A percentile compares a stretch with the other conserved stretches of the same genome.
Evolutionary conservation across 2,329 filamentous ascomycete genomes (phyloP).

Genomic region (Allantophomopsis cytisporea): DNA sequence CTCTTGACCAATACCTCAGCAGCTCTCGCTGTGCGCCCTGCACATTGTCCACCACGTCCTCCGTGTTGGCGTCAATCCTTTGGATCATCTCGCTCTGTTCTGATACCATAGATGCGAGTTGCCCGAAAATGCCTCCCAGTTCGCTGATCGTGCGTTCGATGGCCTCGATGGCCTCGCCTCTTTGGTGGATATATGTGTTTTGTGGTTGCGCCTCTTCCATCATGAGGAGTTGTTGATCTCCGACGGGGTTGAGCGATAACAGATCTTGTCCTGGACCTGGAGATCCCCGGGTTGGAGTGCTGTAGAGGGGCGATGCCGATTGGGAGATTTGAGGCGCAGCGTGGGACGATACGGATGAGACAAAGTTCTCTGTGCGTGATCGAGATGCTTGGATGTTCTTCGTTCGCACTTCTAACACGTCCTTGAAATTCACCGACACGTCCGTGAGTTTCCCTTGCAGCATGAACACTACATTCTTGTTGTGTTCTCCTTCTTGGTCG

Average conservation of each 20-base stretch:
- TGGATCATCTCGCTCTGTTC: conserved; percentile 98
- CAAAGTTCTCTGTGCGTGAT: conserved; percentile 90
- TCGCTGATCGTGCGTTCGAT: conserved; percentile 94
- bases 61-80: conserved; percentile 91
- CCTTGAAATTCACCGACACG: conserved; percentile 91
- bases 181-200: conserved; percentile 84
- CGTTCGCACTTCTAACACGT: conserved; percentile 87
- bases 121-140: conserved; percentile 82
- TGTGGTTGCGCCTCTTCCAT: conserved; percentile 85
- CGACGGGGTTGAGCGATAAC: conserved; percentile 70
- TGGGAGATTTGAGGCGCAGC: conserved; percentile 54
- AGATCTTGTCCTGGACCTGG: conserved; percentile 56
- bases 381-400: conserved; percentile 96
- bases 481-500: conserved; percentile 87
- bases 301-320: conserved; percentile 78
- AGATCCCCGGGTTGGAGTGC: conserved; percentile 55
- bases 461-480: conserved; percentile 91
- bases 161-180: conserved; percentile 90
- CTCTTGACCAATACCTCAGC: conserved; percentile 91
- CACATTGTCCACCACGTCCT: conserved; percentile 98
- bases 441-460: conserved; percentile 85
- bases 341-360: conserved; percentile 75
- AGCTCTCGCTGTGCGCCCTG: conserved; percentile 88
- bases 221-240: conserved; percentile 77
- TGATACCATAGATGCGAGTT: conserved; percentile 90